These are phyloP conservation scores for Lablab purpureus DNA, from an alignment of 306 rosid genomes.

Conservation along the genomic window DNA sequence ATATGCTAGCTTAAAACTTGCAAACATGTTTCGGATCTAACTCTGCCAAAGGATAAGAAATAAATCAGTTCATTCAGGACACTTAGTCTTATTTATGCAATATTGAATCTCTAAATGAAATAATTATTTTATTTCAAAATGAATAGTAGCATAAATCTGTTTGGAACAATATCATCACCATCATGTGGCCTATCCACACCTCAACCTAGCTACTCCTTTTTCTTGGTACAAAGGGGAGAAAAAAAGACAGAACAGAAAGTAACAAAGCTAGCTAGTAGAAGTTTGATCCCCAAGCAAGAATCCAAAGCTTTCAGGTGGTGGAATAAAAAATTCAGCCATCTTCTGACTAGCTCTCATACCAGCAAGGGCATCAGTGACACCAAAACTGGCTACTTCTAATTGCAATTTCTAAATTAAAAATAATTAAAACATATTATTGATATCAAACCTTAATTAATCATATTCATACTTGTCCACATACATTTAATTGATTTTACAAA, in stretches of 20 bases:
- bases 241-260: too few species aligned
- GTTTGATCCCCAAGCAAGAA: too few species aligned
- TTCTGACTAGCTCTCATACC: too few species aligned
- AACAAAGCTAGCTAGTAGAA: too few species aligned
- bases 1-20: constrained; percentile 3
- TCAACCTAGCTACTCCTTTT: neutral
- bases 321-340: too few species aligned
- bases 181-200: neutral
- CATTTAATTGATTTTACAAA: constrained; percentile 1
- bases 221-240: too few species aligned
- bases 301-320: too few species aligned
- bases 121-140: neutral
- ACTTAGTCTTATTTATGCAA: neutral
- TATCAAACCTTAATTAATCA: neutral
- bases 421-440: neutral
- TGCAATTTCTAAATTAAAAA: neutral
- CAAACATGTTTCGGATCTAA: neutral
- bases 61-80: constrained; percentile 5
- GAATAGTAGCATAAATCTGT: neutral
- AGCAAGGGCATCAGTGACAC: too few species aligned
- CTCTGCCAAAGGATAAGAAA: constrained; percentile 12
- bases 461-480: neutral
- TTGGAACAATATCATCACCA: neutral
- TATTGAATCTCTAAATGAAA: constrained; percentile 12
- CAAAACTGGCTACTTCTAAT: neutral